A percentile compares a stretch with the other conserved stretches of the same genome.
Evolutionary conservation across 352 stramenopile species (phyloP).

Genomic region (Peronospora belbahrii): DNA sequence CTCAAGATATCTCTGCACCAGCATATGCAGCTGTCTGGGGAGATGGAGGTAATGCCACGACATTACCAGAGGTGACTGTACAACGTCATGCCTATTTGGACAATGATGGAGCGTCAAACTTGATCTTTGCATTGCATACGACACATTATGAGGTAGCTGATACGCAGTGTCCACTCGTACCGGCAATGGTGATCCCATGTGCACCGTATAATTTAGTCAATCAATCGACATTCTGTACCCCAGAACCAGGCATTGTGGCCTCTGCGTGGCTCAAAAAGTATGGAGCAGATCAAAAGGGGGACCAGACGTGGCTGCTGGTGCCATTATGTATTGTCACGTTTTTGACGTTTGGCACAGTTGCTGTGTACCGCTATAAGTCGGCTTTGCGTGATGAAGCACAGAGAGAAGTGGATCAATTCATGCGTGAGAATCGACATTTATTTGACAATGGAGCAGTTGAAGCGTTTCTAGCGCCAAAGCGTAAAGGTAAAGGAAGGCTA

Average conservation of each 20-base stretch:
- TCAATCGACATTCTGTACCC: conserved; percentile 32
- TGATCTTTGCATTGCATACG: conserved; percentile 56
- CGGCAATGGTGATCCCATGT: conserved; percentile 56
- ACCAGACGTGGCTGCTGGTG: conserved; percentile 53
- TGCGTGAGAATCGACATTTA: conserved; percentile 30
- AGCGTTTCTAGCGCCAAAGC: conserved; percentile 33
- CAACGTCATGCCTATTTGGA: conserved; percentile 41
- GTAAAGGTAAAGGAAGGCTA: conserved; percentile 5
- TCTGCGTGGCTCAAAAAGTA: conserved; percentile 47
- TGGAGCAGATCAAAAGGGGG: conserved; percentile 38
- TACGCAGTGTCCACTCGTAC: conserved; percentile 37
- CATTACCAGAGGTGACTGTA: conserved; percentile 41
- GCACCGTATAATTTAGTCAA: conserved; percentile 34
- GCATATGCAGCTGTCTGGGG: conserved; percentile 49
- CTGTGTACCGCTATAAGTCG: conserved; percentile 43
- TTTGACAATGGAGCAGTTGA: conserved; percentile 43
- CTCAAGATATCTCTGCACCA: conserved; percentile 20
- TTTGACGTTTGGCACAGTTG: conserved; percentile 36
- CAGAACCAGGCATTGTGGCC: conserved; percentile 28
- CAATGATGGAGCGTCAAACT: conserved; percentile 19
- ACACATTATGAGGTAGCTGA: conserved; percentile 35
- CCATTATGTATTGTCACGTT: conserved; percentile 47
- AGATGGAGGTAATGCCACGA: conserved; percentile 42
- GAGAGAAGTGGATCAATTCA: conserved; percentile 26
- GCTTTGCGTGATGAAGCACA: conserved; percentile 29